These are phyloP conservation scores for Euryodendron excelsum DNA, from an alignment of 148 eudicot genomes.

Conservation along the genomic window DNA sequence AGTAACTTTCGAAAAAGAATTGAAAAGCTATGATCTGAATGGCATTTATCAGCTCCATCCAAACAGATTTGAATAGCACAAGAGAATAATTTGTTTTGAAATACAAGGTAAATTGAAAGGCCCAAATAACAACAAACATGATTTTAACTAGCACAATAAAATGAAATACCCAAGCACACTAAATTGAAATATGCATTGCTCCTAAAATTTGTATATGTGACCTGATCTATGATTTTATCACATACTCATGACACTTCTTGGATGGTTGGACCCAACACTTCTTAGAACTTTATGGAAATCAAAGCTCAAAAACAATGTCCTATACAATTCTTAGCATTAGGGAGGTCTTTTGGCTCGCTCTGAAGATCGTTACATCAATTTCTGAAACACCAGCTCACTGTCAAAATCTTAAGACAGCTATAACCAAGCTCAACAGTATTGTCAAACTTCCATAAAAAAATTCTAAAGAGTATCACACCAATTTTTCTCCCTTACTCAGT, in stretches of 20 bases:
- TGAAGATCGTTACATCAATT: too few species aligned
- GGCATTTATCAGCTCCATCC: neutral
- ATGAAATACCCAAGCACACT: neutral
- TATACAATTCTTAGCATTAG: neutral
- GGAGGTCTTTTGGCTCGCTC: neutral
- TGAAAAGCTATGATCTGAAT: neutral
- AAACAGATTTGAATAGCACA: neutral
- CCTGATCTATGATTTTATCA: neutral
- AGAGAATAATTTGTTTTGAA: neutral
- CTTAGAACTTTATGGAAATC: neutral
- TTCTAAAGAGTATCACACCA: neutral
- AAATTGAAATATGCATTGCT: too few species aligned
- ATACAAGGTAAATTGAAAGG: neutral
- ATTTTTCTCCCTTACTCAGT: too few species aligned
- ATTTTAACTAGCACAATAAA: neutral
- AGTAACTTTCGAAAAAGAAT: neutral
- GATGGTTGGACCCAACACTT: neutral
- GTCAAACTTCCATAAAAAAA: too few species aligned
- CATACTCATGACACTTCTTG: neutral
- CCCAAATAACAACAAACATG: neutral
- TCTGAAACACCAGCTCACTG: neutral
- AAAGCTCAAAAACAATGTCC: neutral
- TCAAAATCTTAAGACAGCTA: neutral
- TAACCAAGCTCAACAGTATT: neutral
- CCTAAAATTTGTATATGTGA: neutral